Percentiles rank a stretch among this genome's conserved stretches.
Evolutionary conservation across 371 early-diverging fungal genomes (phyloP).

Genomic region (Syncephalastrum racemosum): DNA sequence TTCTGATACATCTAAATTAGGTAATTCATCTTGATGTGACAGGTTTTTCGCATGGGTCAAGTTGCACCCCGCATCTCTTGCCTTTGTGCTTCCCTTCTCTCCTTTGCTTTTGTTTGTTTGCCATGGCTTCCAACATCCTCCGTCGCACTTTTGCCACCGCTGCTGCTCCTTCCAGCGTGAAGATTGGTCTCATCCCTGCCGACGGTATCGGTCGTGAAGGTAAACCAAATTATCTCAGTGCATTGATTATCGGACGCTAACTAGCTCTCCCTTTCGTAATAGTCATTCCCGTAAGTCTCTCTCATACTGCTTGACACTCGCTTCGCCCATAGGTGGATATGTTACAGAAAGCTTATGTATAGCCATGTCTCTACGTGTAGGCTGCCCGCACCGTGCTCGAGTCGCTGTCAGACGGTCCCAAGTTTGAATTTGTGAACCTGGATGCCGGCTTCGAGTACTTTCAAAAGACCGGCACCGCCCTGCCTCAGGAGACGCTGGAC

Average conservation of each 20-base stretch:
- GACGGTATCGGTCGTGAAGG: conserved; percentile 95
- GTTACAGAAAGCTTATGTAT: not conserved
- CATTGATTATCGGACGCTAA: not conserved
- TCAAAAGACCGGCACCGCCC: conserved; percentile 86
- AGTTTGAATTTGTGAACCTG: conserved; percentile 76
- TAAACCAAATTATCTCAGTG: conserved; percentile 7
- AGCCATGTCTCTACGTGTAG: conserved; percentile 35
- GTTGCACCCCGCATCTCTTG: not conserved
- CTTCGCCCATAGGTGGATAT: not conserved
- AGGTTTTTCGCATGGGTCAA: no score
- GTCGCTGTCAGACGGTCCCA: conserved; percentile 60
- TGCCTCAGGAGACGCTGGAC: conserved; percentile 84
- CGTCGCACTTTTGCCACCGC: conserved; percentile 55
- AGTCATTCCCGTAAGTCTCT: conserved; percentile 22
- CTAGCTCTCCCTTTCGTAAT: not conserved
- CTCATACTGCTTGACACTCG: not conserved
- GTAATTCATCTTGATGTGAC: no score
- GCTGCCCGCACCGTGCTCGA: conserved; percentile 88
- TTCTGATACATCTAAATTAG: no score
- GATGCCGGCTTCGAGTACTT: conserved; percentile 96
- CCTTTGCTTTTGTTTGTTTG: conserved; percentile 6
- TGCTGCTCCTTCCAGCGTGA: conserved; percentile 55
- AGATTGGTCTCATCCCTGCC: conserved; percentile 91
- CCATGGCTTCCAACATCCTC: conserved; percentile 45
- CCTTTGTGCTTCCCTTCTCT: conserved; percentile 1